A percentile compares a stretch with the other conserved stretches of the same genome.
phyloP scores from a whole-genome alignment of 2,329 filamentous ascomycete genomes.

The Myriangium duriaei region DNA sequence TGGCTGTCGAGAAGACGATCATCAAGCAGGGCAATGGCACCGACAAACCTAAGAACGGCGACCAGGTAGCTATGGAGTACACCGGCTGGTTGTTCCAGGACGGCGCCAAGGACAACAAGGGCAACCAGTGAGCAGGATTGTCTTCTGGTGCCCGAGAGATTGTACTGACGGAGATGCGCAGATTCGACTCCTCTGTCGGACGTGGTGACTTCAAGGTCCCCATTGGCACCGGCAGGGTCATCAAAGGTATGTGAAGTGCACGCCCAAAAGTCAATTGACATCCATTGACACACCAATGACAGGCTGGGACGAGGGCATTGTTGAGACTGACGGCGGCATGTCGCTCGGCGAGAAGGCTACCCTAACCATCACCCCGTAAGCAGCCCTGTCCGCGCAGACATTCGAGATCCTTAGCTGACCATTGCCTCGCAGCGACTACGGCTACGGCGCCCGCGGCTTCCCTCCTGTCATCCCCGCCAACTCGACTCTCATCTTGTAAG shows the following conservation, averaged over 20 bases:
- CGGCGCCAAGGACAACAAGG: slow-evolving; percentile 48
- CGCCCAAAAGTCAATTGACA: too few relatives aligned
- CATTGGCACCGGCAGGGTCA: slow-evolving; percentile 77
- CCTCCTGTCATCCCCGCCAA: slow-evolving; percentile 63
- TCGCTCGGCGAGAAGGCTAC: slow-evolving; percentile 80
- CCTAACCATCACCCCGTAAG: slow-evolving; percentile 67
- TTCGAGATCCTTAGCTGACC: neutral
- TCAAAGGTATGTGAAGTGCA: slow-evolving; percentile 58
- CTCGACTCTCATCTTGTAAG: slow-evolving; percentile 74
- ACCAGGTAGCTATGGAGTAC: slow-evolving; percentile 80
- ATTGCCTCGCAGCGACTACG: slow-evolving; percentile 42
- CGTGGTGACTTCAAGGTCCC: slow-evolving; percentile 61
- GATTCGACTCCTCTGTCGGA: slow-evolving; percentile 79
- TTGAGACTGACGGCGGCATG: slow-evolving; percentile 48
- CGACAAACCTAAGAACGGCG: slow-evolving; percentile 49
- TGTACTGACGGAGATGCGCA: slow-evolving; percentile 26
- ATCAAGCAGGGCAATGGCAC: slow-evolving; percentile 49
- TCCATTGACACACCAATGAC: slow-evolving; percentile 2
- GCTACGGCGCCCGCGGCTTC: slow-evolving; percentile 63
- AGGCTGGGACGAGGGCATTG: slow-evolving; percentile 57
- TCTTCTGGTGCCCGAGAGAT: too few relatives aligned
- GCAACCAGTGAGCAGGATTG: slow-evolving; percentile 58
- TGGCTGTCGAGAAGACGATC: slow-evolving; percentile 56
- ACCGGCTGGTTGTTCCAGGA: slow-evolving; percentile 72
- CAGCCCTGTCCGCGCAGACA: slow-evolving; percentile 6